Percentiles rank a stretch among this genome's conserved stretches.
Conservation (phyloP, 2,329 filamentous ascomycete genomes). For the Aaosphaeria pasadenensis region DNA sequence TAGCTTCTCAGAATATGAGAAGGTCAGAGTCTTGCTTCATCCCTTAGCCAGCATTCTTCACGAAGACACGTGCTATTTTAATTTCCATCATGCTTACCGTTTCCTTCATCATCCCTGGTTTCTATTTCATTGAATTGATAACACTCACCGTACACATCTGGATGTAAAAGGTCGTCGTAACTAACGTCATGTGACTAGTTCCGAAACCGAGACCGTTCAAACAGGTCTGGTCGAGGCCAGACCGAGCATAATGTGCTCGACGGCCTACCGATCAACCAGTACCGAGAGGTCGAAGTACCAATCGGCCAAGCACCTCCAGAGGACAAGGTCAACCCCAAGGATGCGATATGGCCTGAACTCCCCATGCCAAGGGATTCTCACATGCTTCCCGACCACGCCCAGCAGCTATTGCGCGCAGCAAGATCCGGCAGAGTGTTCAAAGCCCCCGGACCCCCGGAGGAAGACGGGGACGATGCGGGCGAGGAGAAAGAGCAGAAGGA, state of each 20-base stretch:
- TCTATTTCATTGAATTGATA: no score
- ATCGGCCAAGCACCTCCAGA: constrained; percentile 64
- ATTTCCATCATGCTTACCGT: no score
- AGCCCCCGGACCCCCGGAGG: constrained; percentile 64
- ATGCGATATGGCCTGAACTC: constrained; percentile 69
- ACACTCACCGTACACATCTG: no score
- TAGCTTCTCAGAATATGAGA: no score
- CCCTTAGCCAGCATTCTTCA: no score
- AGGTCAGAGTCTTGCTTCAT: no score
- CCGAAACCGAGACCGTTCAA: constrained; percentile 49
- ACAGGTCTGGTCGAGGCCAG: constrained; percentile 56
- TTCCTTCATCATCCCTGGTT: no score
- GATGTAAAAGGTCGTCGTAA: background rate
- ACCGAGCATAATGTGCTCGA: constrained; percentile 65
- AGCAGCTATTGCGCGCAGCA: constrained; percentile 77
- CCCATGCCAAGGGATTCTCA: constrained; percentile 86
- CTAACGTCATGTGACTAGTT: constrained; percentile 9
- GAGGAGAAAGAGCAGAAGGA: constrained; percentile 44
- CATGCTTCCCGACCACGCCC: constrained; percentile 73
- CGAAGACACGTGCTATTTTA: no score
- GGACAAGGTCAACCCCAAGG: constrained; percentile 60
- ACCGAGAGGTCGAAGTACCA: constrained; percentile 67
- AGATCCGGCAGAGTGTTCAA: constrained; percentile 76
- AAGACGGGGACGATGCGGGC: constrained; percentile 52
- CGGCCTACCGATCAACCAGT: constrained; percentile 87